phyloP scores from a whole-genome alignment of 148 eudicot species.

The Beta vulgaris region DNA sequence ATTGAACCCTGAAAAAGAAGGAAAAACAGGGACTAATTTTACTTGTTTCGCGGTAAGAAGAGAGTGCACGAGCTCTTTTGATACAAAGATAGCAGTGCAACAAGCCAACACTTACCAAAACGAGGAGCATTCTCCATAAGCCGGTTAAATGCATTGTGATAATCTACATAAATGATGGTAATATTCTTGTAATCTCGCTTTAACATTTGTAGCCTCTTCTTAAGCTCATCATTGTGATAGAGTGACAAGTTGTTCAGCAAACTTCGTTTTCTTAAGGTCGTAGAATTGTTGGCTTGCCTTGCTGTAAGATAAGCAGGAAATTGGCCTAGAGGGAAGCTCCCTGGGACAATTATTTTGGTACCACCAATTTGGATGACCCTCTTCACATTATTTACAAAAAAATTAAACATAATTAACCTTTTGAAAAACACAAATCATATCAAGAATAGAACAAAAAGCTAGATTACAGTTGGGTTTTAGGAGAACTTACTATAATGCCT shows the following conservation, averaged over 20 bases:
- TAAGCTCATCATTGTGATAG: constrained; percentile 28
- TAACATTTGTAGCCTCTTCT: constrained; percentile 11
- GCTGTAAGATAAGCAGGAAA: constrained; percentile 28
- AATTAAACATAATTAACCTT: not conserved
- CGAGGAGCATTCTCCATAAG: constrained; percentile 16
- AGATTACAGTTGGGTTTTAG: not conserved
- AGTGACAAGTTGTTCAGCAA: constrained; percentile 28
- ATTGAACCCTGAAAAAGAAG: constrained; percentile 25
- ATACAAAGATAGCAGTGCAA: not conserved
- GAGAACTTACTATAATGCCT: constrained; percentile 14
- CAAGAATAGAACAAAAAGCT: not conserved
- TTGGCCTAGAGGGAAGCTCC: constrained; percentile 32
- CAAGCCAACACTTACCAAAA: constrained; percentile 9
- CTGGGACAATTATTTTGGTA: constrained; percentile 28
- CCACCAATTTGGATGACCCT: constrained; percentile 26
- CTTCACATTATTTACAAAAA: constrained; percentile 15
- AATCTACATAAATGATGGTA: constrained; percentile 34
- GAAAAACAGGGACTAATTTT: not conserved
- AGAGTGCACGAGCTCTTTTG: not conserved
- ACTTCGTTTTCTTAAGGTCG: constrained; percentile 12
- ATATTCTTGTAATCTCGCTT: constrained; percentile 19
- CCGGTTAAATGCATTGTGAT: constrained; percentile 25
- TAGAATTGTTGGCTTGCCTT: not conserved
- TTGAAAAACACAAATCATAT: not conserved
- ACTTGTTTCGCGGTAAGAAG: not conserved